Percentiles rank a stretch among this genome's conserved stretches.
These are phyloP conservation scores for Candida maris DNA, from an alignment of 805 yeast species.

Conservation along the genomic window DNA sequence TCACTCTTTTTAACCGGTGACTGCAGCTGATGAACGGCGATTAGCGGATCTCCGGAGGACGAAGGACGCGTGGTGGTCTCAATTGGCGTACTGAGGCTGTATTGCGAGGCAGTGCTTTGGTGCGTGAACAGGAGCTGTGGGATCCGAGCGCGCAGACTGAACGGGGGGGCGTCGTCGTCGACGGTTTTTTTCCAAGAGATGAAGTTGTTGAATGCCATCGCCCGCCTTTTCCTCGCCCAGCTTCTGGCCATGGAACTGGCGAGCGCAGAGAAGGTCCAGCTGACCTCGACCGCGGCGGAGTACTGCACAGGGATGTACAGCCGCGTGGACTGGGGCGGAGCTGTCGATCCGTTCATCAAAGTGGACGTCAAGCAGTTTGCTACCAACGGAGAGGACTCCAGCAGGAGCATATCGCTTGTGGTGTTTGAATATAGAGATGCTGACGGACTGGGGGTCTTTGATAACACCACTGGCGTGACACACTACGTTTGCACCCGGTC, in stretches of 20 bases:
- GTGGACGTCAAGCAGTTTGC: conserved; percentile 37
- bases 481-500: conserved; percentile 73
- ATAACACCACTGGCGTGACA: conserved; percentile 37
- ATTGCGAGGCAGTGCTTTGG: no score
- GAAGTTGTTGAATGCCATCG: neutral
- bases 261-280: conserved; percentile 44
- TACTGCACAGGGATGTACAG: conserved; percentile 90
- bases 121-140: no score
- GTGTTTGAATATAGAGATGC: conserved; percentile 84
- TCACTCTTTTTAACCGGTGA: no score
- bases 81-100: no score
- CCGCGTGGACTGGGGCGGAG: conserved; percentile 84
- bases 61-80: no score
- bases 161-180: no score
- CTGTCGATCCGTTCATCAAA: conserved; percentile 56
- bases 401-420: conserved; percentile 56
- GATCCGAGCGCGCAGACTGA: no score
- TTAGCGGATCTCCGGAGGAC: no score
- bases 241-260: conserved; percentile 9
- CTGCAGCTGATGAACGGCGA: no score
- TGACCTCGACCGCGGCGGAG: conserved; percentile 54
- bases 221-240: conserved; percentile 1
- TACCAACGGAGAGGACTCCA: conserved; percentile 34
- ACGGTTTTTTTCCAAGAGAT: no score
- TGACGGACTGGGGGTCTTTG: conserved; percentile 55